These are phyloP conservation scores for Sphagnum contortum DNA, from an alignment of 225 moss, liverwort and hornwort genomes.

Conservation along the genomic window DNA sequence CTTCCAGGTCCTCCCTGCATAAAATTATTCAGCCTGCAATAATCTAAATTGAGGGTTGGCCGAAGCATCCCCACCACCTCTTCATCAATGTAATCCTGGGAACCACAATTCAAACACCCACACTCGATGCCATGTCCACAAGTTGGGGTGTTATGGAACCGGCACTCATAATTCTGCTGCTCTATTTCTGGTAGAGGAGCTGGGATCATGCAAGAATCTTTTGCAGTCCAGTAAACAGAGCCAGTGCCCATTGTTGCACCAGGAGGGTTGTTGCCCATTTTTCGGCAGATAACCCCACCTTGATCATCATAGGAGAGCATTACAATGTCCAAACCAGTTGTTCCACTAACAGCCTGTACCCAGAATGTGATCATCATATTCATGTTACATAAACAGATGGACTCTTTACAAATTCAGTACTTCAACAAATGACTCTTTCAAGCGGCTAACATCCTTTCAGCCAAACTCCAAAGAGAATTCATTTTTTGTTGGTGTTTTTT, in stretches of 20 bases:
- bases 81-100: conserved; percentile 20
- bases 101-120: conserved; percentile 15
- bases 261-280: conserved; percentile 44
- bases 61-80: conserved; percentile 79
- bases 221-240: conserved; percentile 76
- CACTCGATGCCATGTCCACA: conserved; percentile 14
- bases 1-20: conserved; percentile 7
- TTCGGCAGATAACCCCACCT: conserved; percentile 71
- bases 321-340: conserved; percentile 59
- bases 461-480: too few relatives aligned
- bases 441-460: too few relatives aligned
- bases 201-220: conserved; percentile 35
- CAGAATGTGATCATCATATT: background rate
- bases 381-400: too few relatives aligned
- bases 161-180: conserved; percentile 37
- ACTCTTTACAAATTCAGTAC: too few relatives aligned
- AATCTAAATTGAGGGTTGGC: conserved; percentile 33
- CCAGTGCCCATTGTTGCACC: conserved; percentile 54
- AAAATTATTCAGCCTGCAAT: conserved; percentile 24
- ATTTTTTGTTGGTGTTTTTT: too few relatives aligned
- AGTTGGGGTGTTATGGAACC: conserved; percentile 41
- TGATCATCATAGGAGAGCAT: conserved; percentile 69
- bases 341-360: conserved; percentile 61
- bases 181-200: conserved; percentile 58
- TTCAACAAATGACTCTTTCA: too few relatives aligned